Evolutionary conservation across 2,329 filamentous ascomycete genomes (phyloP).

Genomic region (Trichoderma atrobrunneum): DNA sequence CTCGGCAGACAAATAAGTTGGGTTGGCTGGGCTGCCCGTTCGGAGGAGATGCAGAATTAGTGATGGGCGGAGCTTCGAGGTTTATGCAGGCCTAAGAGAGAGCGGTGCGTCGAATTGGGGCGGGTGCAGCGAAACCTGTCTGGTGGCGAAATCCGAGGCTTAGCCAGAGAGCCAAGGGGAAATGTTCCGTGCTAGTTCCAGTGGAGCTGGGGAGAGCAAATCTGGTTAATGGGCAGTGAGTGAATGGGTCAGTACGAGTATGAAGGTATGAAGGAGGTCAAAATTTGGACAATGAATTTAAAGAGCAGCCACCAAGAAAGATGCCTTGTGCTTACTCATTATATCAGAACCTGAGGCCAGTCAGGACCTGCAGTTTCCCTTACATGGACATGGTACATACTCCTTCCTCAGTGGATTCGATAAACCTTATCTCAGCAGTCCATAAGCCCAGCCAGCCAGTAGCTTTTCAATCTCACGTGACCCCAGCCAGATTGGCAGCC

Average conservation of each 20-base stretch:
- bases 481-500: not conserved
- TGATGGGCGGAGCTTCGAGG: constrained; percentile 6
- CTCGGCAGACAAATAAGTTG: not conserved
- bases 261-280: too few relatives aligned
- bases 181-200: not conserved
- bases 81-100: constrained; percentile 11
- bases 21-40: constrained; percentile 7
- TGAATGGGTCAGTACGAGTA: too few relatives aligned
- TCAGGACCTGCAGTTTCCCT: not conserved
- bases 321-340: not conserved
- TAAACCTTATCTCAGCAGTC: not conserved
- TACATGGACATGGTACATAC: not conserved
- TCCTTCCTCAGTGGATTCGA: not conserved
- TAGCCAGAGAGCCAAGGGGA: constrained; percentile 1
- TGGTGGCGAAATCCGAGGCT: constrained; percentile 7
- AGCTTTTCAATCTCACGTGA: not conserved
- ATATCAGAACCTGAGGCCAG: not conserved
- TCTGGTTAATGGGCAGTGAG: not conserved
- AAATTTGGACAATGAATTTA: too few relatives aligned
- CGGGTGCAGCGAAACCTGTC: not conserved
- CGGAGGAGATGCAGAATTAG: constrained; percentile 15
- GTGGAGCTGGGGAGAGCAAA: not conserved
- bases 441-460: not conserved
- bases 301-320: not conserved
- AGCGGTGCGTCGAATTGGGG: not conserved